A percentile compares a stretch with the other conserved stretches of the same genome.
phyloP scores from a whole-genome alignment of 2,329 filamentous ascomycete species.

The Fusarium subglutinans region DNA sequence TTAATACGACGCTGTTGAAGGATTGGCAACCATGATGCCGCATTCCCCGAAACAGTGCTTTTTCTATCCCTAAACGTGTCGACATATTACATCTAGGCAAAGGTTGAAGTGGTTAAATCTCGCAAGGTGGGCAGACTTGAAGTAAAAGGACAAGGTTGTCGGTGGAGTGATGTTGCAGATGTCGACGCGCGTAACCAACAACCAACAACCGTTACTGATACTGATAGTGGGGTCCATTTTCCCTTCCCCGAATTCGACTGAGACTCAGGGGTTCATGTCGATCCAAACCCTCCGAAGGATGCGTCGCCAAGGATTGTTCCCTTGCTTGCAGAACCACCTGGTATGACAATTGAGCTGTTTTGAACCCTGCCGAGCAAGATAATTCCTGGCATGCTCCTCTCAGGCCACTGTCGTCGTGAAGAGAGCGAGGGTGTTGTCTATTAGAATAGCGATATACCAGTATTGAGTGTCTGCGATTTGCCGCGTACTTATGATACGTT shows the following conservation, averaged over 20 bases:
- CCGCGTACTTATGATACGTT: neutral
- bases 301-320: neutral
- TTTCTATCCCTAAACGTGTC: neutral
- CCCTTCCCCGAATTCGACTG: neutral
- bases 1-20: neutral
- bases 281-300: neutral
- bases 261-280: neutral
- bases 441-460: rapidly evolving
- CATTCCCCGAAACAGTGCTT: neutral
- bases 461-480: neutral
- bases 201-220: neutral
- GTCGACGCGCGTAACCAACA: neutral
- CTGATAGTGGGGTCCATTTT: neutral
- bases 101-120: neutral
- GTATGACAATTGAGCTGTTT: too few species aligned
- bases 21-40: neutral
- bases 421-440: too few species aligned
- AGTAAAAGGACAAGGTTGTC: neutral
- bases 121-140: neutral
- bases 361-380: rapidly evolving
- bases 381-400: neutral
- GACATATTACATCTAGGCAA: too few species aligned
- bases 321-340: neutral
- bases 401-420: neutral
- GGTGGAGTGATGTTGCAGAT: neutral